Percentiles rank a stretch among this genome's conserved stretches.
phyloP scores from a whole-genome alignment of 495 filamentous ascomycete species.

The Aspergillus egyptiacus region DNA sequence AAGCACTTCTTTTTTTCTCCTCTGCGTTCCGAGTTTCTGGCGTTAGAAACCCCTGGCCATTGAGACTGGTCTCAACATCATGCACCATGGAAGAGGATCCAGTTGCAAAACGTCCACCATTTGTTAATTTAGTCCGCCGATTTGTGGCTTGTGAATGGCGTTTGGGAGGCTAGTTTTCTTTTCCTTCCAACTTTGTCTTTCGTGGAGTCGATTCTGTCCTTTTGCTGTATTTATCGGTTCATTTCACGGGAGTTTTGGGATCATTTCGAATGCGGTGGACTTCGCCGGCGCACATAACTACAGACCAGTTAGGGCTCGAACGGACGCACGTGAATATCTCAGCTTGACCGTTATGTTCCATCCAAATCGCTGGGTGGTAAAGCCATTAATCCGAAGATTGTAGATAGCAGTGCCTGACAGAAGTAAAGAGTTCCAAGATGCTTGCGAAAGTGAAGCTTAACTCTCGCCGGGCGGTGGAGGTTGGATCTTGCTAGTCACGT shows the following conservation, averaged over 20 bases:
- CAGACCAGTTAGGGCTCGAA: slow-evolving; percentile 1
- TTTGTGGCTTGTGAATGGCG: slow-evolving; percentile 11
- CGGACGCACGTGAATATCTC: not conserved
- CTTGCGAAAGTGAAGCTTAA: no score
- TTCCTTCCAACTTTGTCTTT: not conserved
- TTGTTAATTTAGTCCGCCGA: slow-evolving; percentile 6
- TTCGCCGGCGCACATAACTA: not conserved
- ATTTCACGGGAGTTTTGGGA: slow-evolving; percentile 15
- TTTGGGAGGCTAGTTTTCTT: slow-evolving; percentile 3
- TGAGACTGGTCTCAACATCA: not conserved
- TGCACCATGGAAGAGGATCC: not conserved
- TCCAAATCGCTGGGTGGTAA: no score
- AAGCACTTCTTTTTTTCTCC: no score
- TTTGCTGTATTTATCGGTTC: slow-evolving; percentile 13
- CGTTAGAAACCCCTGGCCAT: not conserved
- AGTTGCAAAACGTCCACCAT: slow-evolving; percentile 4
- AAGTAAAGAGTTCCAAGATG: no score
- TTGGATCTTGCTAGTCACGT: slow-evolving; percentile 15
- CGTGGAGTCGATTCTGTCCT: not conserved
- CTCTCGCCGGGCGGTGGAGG: not conserved
- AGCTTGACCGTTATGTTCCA: not conserved
- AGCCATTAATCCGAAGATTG: no score
- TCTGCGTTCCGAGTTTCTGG: no score
- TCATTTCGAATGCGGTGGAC: not conserved
- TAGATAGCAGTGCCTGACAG: not conserved